A percentile compares a stretch with the other conserved stretches of the same genome.
These are phyloP conservation scores for Stenogyne calaminthoides DNA, from an alignment of 305 asterid genomes.

Conservation along the genomic window DNA sequence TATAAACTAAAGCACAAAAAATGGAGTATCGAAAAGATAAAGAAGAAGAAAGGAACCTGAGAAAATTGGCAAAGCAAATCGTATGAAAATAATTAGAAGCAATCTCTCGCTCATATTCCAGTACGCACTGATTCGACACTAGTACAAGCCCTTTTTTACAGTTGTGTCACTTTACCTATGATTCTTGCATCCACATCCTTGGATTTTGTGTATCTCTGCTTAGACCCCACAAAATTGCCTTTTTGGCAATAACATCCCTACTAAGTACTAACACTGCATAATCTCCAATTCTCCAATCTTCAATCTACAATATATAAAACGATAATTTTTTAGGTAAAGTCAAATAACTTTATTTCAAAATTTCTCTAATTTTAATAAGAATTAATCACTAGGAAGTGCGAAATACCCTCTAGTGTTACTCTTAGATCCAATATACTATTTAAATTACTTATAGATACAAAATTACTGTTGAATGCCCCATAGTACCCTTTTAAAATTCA, in stretches of 20 bases:
- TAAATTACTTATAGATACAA: too few species aligned
- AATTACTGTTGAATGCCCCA: too few species aligned
- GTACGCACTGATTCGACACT: conserved; percentile 19
- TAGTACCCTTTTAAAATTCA: too few species aligned
- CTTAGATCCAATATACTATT: too few species aligned
- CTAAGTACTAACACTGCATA: too few species aligned
- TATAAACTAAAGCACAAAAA: conserved; percentile 12
- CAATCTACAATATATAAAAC: too few species aligned
- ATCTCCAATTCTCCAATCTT: too few species aligned
- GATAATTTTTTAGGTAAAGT: too few species aligned
- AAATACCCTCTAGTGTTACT: too few species aligned
- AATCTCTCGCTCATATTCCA: conserved; percentile 24
- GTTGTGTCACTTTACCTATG: conserved; percentile 24
- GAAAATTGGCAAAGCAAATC: conserved; percentile 32
- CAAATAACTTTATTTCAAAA: too few species aligned
- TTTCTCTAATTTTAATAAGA: too few species aligned
- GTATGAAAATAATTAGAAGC: conserved; percentile 7
- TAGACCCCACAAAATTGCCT: conserved; percentile 10
- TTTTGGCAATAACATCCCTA: background rate
- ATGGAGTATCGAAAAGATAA: background rate
- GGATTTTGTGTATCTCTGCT: background rate
- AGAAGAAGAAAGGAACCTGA: conserved; percentile 25
- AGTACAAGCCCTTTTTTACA: conserved; percentile 11
- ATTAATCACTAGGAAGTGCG: too few species aligned
- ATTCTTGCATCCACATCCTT: conserved; percentile 28